phyloP scores from a whole-genome alignment of 495 filamentous ascomycete genomes.

The Lasiosphaeria hispida region DNA sequence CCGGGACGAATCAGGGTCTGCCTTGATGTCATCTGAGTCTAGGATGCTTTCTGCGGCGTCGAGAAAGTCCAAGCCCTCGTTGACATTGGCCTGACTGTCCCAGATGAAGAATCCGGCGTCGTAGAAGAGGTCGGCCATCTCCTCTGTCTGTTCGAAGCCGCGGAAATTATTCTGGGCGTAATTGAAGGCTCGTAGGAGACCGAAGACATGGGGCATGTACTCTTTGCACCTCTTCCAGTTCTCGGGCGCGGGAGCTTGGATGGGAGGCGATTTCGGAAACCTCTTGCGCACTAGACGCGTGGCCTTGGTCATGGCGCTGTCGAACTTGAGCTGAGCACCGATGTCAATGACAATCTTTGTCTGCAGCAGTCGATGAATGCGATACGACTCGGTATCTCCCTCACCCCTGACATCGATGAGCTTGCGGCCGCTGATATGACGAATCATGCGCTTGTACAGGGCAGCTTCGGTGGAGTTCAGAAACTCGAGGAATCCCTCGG shows the following conservation, averaged over 20 bases:
- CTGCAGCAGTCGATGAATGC: conserved; percentile 7
- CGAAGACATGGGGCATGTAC: conserved; percentile 19
- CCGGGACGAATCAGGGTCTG: conserved; percentile 6
- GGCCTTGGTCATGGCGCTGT: conserved; percentile 6
- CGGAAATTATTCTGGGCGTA: not conserved
- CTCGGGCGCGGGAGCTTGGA: conserved; percentile 18
- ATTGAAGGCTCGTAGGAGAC: conserved; percentile 5
- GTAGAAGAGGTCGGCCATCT: conserved; percentile 25
- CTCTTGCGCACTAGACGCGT: conserved; percentile 5
- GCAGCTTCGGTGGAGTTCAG: conserved; percentile 12
- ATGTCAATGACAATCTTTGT: conserved; percentile 4
- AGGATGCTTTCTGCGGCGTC: conserved; percentile 20
- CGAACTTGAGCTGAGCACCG: conserved; percentile 1
- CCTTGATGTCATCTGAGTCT: not conserved
- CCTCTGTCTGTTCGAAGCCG: not conserved
- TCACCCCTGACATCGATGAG: conserved; percentile 8
- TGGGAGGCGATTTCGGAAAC: conserved; percentile 9
- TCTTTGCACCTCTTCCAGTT: conserved; percentile 14
- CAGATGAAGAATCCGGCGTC: conserved; percentile 28
- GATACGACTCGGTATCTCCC: not conserved
- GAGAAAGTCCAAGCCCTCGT: conserved; percentile 21
- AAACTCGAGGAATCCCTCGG: conserved; percentile 23
- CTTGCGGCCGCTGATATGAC: conserved; percentile 5
- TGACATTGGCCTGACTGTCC: conserved; percentile 11
- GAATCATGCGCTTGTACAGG: conserved; percentile 19